phyloP scores from a whole-genome alignment of 495 filamentous ascomycete genomes.

The Aspergillus bridgeri region DNA sequence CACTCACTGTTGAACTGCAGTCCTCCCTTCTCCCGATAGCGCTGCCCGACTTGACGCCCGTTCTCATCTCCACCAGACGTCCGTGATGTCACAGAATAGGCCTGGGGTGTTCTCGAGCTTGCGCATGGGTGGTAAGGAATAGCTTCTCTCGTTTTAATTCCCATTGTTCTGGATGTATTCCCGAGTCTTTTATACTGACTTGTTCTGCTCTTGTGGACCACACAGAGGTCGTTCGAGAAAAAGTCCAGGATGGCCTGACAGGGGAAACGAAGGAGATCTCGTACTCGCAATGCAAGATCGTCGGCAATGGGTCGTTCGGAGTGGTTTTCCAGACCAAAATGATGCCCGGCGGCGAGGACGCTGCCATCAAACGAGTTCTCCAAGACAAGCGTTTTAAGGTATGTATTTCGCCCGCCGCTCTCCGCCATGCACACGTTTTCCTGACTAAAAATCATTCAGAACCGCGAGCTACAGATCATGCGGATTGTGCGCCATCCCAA shows the following conservation, averaged over 20 bases:
- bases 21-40: slow-evolving; percentile 42
- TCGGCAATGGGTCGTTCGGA: slow-evolving; percentile 98
- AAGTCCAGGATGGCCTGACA: slow-evolving; percentile 96
- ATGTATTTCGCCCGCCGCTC: slow-evolving; percentile 10
- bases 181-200: not conserved
- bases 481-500: slow-evolving; percentile 97
- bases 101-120: slow-evolving; percentile 71
- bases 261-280: slow-evolving; percentile 94
- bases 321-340: slow-evolving; percentile 99
- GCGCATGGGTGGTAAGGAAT: slow-evolving; percentile 75
- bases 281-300: slow-evolving; percentile 99
- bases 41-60: slow-evolving; percentile 19
- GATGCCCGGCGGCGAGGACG: slow-evolving; percentile 93
- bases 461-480: slow-evolving; percentile 99
- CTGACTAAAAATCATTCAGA: slow-evolving; percentile 56
- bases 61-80: slow-evolving; percentile 20
- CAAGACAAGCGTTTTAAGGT: slow-evolving; percentile 99
- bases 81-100: slow-evolving; percentile 69
- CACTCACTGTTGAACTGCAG: slow-evolving; percentile 47
- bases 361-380: slow-evolving; percentile 96
- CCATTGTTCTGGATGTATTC: slow-evolving; percentile 8
- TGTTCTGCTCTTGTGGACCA: slow-evolving; percentile 6
- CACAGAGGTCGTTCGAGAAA: slow-evolving; percentile 94
- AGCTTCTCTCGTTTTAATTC: slow-evolving; percentile 1
- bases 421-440: slow-evolving; percentile 3